A percentile compares a stretch with the other conserved stretches of the same genome.
Evolutionary conservation across 345 rosid species (phyloP).

Genomic region (Citrus hindsii): DNA sequence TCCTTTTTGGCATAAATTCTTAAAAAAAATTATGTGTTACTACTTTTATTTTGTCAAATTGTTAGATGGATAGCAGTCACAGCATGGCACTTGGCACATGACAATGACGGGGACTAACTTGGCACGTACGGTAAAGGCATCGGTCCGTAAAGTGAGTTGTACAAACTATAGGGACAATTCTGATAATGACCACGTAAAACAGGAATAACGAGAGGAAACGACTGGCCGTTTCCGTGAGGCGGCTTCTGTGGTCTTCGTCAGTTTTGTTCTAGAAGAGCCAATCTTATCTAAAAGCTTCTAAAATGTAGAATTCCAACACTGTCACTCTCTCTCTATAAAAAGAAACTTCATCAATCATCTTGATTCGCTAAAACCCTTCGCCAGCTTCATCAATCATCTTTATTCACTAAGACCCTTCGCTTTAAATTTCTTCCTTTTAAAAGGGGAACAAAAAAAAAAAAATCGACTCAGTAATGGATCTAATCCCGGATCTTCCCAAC

Average conservation of each 20-base stretch:
- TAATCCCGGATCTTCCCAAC: conserved; percentile 38
- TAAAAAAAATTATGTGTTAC: too few relatives aligned
- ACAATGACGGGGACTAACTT: too few relatives aligned
- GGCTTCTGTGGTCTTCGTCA: neutral
- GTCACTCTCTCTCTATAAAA: neutral
- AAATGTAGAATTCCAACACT: neutral
- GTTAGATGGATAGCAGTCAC: too few relatives aligned
- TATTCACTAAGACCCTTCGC: neutral
- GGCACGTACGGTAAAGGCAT: too few relatives aligned
- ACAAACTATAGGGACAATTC: too few relatives aligned
- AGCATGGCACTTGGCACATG: too few relatives aligned
- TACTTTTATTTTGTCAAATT: too few relatives aligned
- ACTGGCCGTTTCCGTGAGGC: neutral
- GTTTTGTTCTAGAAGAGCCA: neutral
- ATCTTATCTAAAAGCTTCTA: neutral
- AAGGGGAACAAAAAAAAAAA: too few relatives aligned
- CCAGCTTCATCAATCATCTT: neutral
- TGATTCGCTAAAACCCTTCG: neutral
- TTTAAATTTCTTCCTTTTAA: neutral
- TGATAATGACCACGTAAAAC: neutral
- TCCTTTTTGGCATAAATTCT: too few relatives aligned
- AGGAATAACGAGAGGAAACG: neutral
- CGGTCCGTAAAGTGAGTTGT: too few relatives aligned
- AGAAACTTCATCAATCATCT: neutral
- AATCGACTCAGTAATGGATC: conserved; percentile 18